Base-by-base conservation (phyloP, 306 rosid genomes). In the Geum urbanum region DNA sequence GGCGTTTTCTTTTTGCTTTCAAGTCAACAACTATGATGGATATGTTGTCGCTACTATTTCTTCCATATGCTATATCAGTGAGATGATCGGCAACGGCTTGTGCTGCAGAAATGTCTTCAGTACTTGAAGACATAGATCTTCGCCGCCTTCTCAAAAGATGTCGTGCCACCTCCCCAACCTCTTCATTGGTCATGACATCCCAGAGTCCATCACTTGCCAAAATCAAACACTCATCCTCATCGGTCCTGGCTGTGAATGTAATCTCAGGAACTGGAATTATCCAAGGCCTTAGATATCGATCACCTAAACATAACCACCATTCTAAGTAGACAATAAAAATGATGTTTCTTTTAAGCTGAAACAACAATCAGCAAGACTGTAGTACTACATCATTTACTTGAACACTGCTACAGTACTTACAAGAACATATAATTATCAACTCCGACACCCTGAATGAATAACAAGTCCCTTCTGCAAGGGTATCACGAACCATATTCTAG, bases 171-270 rank as follows among this genome's bases (percentile, higher is more conserved):
- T 87, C 89, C 49, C 91, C 94, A 0, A 90, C 94, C 77, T 90
- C 96, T 70, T 90, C 88, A 70, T 90, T 90, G 3, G 82, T 85
- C 89, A 90, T 82, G 41, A 90, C 96, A 72, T 90, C 96, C 96
- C 96, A 90, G 4, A 87, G 94, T 67, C 96, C 96, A 60, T 90
- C 96, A 53, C 96, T 90, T 35, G 96, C 96, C 84, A 90, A 58
- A 67, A 90, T 63, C 65, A 90, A 63, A 53, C 96, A 90, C 77
- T 90, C 96, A 72, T 90, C 96, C 71, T 90, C 96, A 0, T 87
- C 91, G 11, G 77, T 87, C 84, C 94, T 80, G 2, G 79, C 65
- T 45, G 80, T 90, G 72, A 90, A 90, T 53, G 80, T 79, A 69
- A 85, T 77, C 81, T 90, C 96, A 8, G 96, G 96, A 69, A 82